These are phyloP conservation scores for Podosphaera xanthii DNA, from an alignment of 2,329 filamentous ascomycete genomes.

Conservation along the genomic window DNA sequence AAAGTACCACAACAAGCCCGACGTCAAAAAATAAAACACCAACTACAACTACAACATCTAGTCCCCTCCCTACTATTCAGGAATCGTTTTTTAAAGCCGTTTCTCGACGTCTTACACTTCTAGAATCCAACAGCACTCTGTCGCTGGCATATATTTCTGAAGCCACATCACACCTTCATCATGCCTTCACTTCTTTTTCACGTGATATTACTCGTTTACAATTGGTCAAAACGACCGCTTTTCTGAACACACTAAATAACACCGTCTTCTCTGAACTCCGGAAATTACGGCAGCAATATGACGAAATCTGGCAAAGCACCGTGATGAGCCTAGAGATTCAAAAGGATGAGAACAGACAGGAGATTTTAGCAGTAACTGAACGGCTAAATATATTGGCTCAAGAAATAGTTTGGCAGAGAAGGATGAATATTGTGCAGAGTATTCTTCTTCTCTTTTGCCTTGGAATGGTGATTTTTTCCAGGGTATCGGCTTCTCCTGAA, in stretches of 20 bases:
- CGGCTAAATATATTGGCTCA: conserved; percentile 80
- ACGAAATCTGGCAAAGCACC: conserved; percentile 91
- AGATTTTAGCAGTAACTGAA: conserved; percentile 59
- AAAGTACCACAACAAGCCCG: conserved; percentile 1
- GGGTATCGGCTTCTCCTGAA: conserved; percentile 20
- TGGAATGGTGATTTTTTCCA: conserved; percentile 62
- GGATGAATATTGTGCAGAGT: conserved; percentile 82
- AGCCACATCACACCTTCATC: conserved; percentile 72
- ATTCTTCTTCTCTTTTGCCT: conserved; percentile 71
- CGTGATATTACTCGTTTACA: conserved; percentile 66
- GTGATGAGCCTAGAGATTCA: conserved; percentile 79
- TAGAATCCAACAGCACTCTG: conserved; percentile 80
- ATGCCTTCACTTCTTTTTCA: conserved; percentile 40
- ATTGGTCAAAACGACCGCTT: conserved; percentile 56
- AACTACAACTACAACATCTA: conserved; percentile 22
- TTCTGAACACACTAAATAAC: conserved; percentile 64
- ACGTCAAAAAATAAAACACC: conserved; percentile 14
- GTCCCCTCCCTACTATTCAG: conserved; percentile 61
- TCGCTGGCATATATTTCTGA: conserved; percentile 93
- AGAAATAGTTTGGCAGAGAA: conserved; percentile 67
- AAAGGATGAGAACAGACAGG: conserved; percentile 59
- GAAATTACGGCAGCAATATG: conserved; percentile 64
- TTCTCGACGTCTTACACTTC: conserved; percentile 71
- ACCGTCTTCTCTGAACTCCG: conserved; percentile 68
- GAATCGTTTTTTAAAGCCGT: conserved; percentile 97